Percentiles rank a stretch among this genome's conserved stretches.
Conservation (phyloP, 192 early-diverging fungal genomes). For the Spizellomyces sp. region DNA sequence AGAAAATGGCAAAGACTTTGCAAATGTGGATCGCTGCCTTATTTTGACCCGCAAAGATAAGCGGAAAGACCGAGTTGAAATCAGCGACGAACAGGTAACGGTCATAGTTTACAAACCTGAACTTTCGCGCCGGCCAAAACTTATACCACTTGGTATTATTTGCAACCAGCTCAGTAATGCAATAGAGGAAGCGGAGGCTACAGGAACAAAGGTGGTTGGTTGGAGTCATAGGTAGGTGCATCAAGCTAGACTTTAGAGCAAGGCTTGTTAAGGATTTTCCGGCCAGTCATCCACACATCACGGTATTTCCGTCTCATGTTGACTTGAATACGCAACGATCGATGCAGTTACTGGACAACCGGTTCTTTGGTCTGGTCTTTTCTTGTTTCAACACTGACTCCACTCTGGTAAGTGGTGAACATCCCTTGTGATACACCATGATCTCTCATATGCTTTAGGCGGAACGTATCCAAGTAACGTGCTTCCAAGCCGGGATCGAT, state of each 20-base stretch:
- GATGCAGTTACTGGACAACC: conserved; percentile 43
- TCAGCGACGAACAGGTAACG: conserved; percentile 34
- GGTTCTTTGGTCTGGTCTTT: conserved; percentile 48
- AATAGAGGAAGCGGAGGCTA: conserved; percentile 36
- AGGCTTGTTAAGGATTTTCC: background rate
- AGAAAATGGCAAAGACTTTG: conserved; percentile 12
- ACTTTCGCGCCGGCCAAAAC: background rate
- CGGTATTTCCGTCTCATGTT: conserved; percentile 48
- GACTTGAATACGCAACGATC: conserved; percentile 47
- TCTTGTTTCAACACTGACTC: conserved; percentile 44
- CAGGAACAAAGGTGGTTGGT: conserved; percentile 39
- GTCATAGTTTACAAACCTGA: too few relatives aligned
- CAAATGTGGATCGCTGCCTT: conserved; percentile 33
- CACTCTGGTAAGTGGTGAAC: conserved; percentile 9
- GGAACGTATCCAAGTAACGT: conserved; percentile 38
- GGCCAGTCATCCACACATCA: conserved; percentile 48
- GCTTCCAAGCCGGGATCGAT: conserved; percentile 31
- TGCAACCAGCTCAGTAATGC: conserved; percentile 34
- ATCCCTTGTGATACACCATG: background rate
- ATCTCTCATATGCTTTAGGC: conserved; percentile 2
- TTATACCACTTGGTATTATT: background rate
- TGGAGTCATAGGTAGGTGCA: conserved; percentile 41
- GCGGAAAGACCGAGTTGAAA: conserved; percentile 49
- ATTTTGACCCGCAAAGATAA: conserved; percentile 51
- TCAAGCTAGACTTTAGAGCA: background rate